phyloP scores from a whole-genome alignment of 78 protist species.

The Capsaspora owczarzaki region DNA sequence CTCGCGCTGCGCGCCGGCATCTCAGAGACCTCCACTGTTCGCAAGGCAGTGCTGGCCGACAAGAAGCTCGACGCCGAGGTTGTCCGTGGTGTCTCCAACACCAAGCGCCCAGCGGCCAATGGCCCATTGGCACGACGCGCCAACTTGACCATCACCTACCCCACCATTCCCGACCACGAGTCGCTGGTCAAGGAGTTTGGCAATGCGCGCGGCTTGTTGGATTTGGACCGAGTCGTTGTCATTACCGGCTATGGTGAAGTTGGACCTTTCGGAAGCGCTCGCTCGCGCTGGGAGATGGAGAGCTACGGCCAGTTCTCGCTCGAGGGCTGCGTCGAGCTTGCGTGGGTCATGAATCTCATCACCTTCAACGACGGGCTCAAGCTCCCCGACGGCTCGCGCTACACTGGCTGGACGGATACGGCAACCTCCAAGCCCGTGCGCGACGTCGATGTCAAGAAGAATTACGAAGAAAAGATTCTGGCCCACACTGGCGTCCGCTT shows the following conservation, averaged over 20 bases:
- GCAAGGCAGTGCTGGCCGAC: background rate
- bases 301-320: conserved; percentile 36
- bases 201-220: conserved; percentile 24
- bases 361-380: conserved; percentile 11
- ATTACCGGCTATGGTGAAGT: conserved; percentile 60
- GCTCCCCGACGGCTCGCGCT: too few relatives aligned
- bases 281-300: conserved; percentile 54
- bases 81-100: too few relatives aligned
- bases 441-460: conserved; percentile 22
- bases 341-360: conserved; percentile 59
- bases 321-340: conserved; percentile 61
- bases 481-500: conserved; percentile 49
- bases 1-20: conserved; percentile 10
- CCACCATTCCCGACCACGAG: background rate
- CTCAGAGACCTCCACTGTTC: background rate
- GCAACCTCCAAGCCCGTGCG: conserved; percentile 28
- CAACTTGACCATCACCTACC: background rate
- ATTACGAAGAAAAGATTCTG: conserved; percentile 32
- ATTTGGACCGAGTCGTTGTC: conserved; percentile 34
- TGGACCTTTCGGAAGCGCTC: conserved; percentile 60
- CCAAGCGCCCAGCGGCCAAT: too few relatives aligned
- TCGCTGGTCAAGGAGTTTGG: background rate
- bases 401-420: conserved; percentile 51
- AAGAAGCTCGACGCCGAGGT: too few relatives aligned
- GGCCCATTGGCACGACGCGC: background rate